phyloP scores from a whole-genome alignment of 2,329 filamentous ascomycete species.

The Hypoxylon sp. region DNA sequence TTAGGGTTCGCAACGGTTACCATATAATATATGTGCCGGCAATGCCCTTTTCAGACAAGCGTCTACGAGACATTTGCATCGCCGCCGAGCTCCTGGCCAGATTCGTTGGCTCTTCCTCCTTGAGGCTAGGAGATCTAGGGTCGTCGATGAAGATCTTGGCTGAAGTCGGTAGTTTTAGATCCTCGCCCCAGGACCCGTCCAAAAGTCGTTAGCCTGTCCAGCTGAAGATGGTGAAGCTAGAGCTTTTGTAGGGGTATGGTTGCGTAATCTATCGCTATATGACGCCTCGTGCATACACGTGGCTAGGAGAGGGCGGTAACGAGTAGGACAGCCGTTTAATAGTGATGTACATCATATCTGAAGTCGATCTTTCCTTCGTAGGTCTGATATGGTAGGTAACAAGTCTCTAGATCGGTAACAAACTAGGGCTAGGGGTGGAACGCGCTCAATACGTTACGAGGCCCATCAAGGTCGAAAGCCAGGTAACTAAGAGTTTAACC shows the following conservation, averaged over 20 bases:
- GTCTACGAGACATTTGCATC: not conserved
- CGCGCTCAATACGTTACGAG: too few species aligned
- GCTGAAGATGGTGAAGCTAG: not conserved
- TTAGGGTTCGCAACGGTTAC: not conserved
- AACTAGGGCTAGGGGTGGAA: too few species aligned
- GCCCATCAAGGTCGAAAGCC: too few species aligned
- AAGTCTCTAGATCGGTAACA: too few species aligned
- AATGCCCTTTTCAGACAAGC: not conserved
- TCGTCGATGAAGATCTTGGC: not conserved
- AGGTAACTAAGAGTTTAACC: too few species aligned
- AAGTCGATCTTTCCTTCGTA: too few species aligned
- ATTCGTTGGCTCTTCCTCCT: not conserved
- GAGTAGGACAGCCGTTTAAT: too few species aligned
- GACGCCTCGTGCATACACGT: not conserved
- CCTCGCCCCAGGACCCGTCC: not conserved
- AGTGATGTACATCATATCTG: too few species aligned
- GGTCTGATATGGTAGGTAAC: too few species aligned
- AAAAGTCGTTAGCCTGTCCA: not conserved
- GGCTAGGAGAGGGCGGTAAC: not conserved
- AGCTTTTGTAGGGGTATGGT: not conserved
- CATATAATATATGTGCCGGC: slow-evolving; percentile 1
- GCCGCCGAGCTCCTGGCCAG: not conserved
- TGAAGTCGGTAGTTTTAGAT: not conserved
- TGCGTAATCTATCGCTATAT: not conserved
- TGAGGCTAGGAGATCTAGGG: not conserved